A percentile compares a stretch with the other conserved stretches of the same genome.
These are phyloP conservation scores for Mortierella sp. DNA, from an alignment of 371 early-diverging fungal species.

Conservation along the genomic window DNA sequence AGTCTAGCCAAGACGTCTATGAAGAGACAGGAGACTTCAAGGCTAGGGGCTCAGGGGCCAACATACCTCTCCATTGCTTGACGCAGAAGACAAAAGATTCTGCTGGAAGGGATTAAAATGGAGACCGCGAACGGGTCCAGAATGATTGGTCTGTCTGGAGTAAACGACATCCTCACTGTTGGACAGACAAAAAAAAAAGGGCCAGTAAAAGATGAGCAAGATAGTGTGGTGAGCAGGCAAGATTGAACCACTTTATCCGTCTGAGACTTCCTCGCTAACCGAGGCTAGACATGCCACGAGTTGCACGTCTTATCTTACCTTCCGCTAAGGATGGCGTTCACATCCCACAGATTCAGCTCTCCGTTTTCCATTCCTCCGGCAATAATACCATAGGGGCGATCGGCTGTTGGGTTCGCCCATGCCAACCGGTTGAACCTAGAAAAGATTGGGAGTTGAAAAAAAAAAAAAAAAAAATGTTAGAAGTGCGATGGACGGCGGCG, in stretches of 20 bases:
- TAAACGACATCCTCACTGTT: conserved; percentile 65
- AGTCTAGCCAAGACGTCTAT: background rate
- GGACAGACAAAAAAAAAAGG: conserved; percentile 16
- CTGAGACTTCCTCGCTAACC: background rate
- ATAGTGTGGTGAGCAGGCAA: background rate
- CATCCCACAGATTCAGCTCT: conserved; percentile 90
- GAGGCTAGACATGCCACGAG: background rate
- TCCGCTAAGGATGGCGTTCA: conserved; percentile 74
- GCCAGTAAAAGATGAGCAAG: conserved; percentile 1
- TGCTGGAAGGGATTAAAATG: conserved; percentile 91
- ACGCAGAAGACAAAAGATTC: conserved; percentile 91
- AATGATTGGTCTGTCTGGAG: conserved; percentile 77
- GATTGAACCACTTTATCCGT: background rate
- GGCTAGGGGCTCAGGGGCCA: background rate
- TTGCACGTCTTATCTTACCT: conserved; percentile 54
- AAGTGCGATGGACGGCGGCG: background rate
- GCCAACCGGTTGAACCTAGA: conserved; percentile 88
- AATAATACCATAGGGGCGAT: conserved; percentile 80
- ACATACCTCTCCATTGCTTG: conserved; percentile 89
- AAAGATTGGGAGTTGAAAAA: too few species aligned
- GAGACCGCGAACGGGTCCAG: conserved; percentile 91
- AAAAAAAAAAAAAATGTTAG: conserved; percentile 4
- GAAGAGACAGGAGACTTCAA: background rate
- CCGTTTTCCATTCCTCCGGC: conserved; percentile 98
- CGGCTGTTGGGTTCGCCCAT: conserved; percentile 76